Base-by-base conservation (phyloP, 306 rosid genomes). In the Sechiopsis laciniata region DNA sequence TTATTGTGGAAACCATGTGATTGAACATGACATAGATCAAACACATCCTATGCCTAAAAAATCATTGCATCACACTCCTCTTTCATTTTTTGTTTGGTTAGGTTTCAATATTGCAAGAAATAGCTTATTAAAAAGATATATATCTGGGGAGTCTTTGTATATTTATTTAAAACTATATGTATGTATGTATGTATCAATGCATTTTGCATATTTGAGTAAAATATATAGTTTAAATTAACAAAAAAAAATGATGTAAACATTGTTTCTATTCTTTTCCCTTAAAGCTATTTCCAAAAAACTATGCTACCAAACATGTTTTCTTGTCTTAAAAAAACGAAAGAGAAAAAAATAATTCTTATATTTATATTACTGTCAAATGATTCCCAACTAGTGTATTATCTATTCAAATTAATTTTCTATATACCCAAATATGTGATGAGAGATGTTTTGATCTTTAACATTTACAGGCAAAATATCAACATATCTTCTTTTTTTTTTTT, bases 1-100 rank as follows among this genome's bases (percentile, higher is more conserved):
- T 65, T 32, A 61, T 21, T 66, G 67, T 74, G 81, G 80, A 82
- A 79, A 68, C 83, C 86, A 83, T 83, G 81, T 82, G 86, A 75
- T 60, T 58, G 73, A 63, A 75, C 83, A 77, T 77, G 81, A 64
- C 46, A 76, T 76, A 8, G 65, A 79, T 76, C 56, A 73, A 66
- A 40, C 46, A 42, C 35, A 19, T 74, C 76, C 66, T 67, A 67
- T 73, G 64, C 72, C 62, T 35, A 76, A 61, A 74, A 66, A 67
- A 79, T 82, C 63, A 76, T 78, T 76, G 78, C 78, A 76, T 54
- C 81, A 69, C 73, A 65, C 77, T 29, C 73, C 13, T 73, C 72
- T 76, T 76, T 79, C 74, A 72, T 82, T 75, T 74, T 37, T 63
- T 37, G 3, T 63, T 63, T 37, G 14, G 42, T 63, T 37, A 32